Evolutionary conservation across 192 early-diverging fungal genomes (phyloP), one percentile per base, ranked within the genome.

Genomic region (Mortierella claussenii): DNA sequence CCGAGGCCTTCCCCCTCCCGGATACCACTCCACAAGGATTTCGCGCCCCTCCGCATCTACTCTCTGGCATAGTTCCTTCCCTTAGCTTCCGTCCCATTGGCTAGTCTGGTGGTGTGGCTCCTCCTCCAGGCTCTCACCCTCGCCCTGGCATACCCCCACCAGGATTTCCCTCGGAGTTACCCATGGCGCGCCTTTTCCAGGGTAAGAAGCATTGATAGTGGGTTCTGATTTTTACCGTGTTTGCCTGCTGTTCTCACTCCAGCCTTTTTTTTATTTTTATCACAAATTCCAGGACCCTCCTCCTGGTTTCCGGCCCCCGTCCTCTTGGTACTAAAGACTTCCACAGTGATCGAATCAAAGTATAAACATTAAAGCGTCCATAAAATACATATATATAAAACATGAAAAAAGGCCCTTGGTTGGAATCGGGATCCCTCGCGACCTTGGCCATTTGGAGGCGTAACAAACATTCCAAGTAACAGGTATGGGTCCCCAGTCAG

Each of bases 121-220:
- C 89, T 40, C 90, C 91, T n/a, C 82, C 89, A 32, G 90, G 89
- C 20, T 85, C 87, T 75, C 84, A 81, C n/a, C 84, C 81, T n/a
- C 84, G 85, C 28, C 79, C 80, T 62, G 76, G 76, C n/a, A 57
- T 68, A 52, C 51, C 65, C 56, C 81, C 60, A 64, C 81, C 69
- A 69, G 69, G 78, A 47, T 73, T 78, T 66, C 82, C 69, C 44
- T 80, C 79, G 10, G 82, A 17, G 78, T 73, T 54, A 50, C 76
- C 44, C 83, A 79, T 48, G 82, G 68, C 45, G 62, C 47, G 37
- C 71, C 74, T 30, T 81, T 61, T 54, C 78, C 65, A 60, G 76
- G 74, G 79, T 75, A 65, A 32, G 61, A n/a, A n/a, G n/a, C n/a
- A n/a, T n/a, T n/a, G n/a, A n/a, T n/a, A n/a, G n/a, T n/a, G n/a